phyloP scores from a whole-genome alignment of 2,329 filamentous ascomycete genomes.

The Davidsoniella neocaledoniae region DNA sequence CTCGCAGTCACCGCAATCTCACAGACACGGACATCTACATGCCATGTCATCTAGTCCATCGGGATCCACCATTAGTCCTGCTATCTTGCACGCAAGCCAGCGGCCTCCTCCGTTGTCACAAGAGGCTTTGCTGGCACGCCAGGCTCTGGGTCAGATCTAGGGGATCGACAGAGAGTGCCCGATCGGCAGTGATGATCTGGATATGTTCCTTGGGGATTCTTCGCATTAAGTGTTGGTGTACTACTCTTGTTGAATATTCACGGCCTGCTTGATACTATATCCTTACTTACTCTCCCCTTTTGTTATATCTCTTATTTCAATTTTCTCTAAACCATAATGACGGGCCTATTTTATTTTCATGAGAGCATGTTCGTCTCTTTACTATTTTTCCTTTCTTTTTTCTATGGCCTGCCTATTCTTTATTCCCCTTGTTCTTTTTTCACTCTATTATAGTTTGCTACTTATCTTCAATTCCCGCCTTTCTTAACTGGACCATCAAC shows the following conservation, averaged over 20 bases:
- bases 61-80: not conserved
- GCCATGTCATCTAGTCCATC: not conserved
- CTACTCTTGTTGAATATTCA: not conserved
- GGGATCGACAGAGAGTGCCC: not conserved
- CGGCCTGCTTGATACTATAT: not conserved
- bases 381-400: not conserved
- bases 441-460: too few species aligned
- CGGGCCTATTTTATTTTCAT: too few species aligned
- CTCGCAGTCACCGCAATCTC: not conserved
- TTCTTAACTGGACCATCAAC: not conserved
- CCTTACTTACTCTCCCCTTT: not conserved
- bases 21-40: too few species aligned
- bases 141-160: constrained; percentile 5
- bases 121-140: constrained; percentile 3
- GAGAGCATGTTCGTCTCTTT: too few species aligned
- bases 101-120: constrained; percentile 4
- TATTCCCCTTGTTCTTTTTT: not conserved
- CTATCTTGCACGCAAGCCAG: not conserved
- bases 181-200: too few species aligned
- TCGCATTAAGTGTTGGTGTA: not conserved
- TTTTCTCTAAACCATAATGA: too few species aligned
- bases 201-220: too few species aligned
- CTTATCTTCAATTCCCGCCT: not conserved
- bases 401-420: not conserved
- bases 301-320: not conserved